Base-by-base conservation (phyloP, 129 eudicot species). In the carrot (Daucus carota) region DNA sequence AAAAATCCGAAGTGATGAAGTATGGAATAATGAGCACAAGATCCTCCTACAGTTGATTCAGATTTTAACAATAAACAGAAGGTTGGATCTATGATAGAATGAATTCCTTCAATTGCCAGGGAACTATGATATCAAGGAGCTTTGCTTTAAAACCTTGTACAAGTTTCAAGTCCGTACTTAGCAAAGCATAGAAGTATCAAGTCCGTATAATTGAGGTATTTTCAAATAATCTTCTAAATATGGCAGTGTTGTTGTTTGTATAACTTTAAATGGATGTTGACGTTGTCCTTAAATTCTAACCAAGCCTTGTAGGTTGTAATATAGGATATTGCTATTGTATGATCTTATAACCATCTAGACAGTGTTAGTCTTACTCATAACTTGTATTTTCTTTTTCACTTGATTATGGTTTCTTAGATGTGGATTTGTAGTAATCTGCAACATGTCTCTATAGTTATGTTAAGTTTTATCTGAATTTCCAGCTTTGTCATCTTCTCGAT, bases 1-100 rank as follows among this genome's bases (percentile, higher is more conserved):
- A 91, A 91, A 79, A 87, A 83, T 72, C 40, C 73, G 33, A 1
- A 29, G 77, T 68, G 34, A 26, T 14, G 34, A 22, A 3, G 74
- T 8, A 57, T 57, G 65, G 9, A 7, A 5, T 3, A 28, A 63
- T 63, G 1, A 63, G 20, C 40, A 0, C 14, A 60, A 63, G 70
- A 63, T 63, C 22, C 7, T 4, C 18, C 7, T 28, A 36, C 18
- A 63, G 40, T 63, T 13, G 18, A 63, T 29, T 26, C 26, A 28
- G 32, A 63, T 13, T 31, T n/a, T 8, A 24, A 11, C 33, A 26
- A 29, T 28, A 62, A 29, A 63, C 40, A 28, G 29, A 63, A 63
- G 70, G 17, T 28, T 29, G 33, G 38, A 28, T 62, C 36, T 28
- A 24, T 28, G 69, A 28, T 14, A 12, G 69, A 7, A 28, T 14